Evolutionary conservation across 495 filamentous ascomycete genomes (phyloP).

Genomic region (Pyrenula aspistea): DNA sequence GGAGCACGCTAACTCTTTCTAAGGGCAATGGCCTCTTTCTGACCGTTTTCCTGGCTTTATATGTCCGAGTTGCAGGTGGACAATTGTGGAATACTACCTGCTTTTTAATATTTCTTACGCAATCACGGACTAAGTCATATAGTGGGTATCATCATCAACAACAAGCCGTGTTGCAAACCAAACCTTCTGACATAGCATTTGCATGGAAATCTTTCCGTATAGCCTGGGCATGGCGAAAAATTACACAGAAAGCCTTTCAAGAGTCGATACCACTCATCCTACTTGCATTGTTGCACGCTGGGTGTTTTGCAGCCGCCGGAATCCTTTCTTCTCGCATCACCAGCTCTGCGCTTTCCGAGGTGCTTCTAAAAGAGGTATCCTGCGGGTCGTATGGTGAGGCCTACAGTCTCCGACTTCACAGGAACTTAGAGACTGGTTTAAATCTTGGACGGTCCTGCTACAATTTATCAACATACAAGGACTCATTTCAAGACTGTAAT

Average conservation of each 20-base stretch:
- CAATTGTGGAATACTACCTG: constrained; percentile 10
- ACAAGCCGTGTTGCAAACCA: background rate
- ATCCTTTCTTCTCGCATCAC: background rate
- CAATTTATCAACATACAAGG: background rate
- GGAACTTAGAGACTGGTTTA: background rate
- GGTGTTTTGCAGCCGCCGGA: background rate
- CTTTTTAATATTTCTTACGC: background rate
- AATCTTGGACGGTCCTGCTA: background rate
- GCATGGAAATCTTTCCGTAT: background rate
- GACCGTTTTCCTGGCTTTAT: constrained; percentile 10
- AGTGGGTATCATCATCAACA: background rate
- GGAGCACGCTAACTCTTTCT: constrained; percentile 9
- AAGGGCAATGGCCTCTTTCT: constrained; percentile 3
- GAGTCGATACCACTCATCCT: background rate
- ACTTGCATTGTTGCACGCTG: background rate
- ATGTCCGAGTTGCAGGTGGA: constrained; percentile 4
- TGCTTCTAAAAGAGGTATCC: background rate
- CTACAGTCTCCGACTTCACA: background rate
- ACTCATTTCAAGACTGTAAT: background rate
- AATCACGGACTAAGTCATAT: background rate
- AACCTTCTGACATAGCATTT: background rate
- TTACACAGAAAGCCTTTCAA: background rate
- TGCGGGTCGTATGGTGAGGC: background rate
- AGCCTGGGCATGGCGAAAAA: background rate
- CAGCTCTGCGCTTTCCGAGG: background rate